phyloP scores from a whole-genome alignment of 768 basidiomycete species.

The Fistulinella prunicolor region DNA sequence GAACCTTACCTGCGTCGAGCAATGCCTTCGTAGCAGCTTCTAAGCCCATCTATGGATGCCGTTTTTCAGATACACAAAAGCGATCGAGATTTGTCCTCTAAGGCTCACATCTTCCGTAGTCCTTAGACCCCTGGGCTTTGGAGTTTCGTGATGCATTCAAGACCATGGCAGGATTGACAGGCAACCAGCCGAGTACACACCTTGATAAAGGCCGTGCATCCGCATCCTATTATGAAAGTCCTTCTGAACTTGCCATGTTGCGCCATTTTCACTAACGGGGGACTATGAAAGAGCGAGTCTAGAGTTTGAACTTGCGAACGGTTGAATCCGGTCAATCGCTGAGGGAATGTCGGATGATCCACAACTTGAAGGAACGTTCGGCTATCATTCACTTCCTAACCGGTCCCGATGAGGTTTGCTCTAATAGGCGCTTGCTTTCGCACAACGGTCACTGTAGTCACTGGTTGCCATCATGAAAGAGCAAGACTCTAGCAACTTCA shows the following conservation, averaged over 20 bases:
- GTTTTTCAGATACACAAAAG: background rate
- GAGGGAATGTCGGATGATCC: no score
- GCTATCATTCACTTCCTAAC: no score
- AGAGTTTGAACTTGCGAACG: no score
- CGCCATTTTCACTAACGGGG: constrained; percentile 1
- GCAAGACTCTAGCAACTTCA: no score
- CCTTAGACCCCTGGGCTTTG: constrained; percentile 62
- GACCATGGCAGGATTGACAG: no score
- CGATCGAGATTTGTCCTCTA: no score
- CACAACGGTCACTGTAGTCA: no score
- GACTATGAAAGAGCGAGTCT: background rate
- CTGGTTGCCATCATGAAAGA: no score
- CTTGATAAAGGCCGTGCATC: constrained; percentile 21
- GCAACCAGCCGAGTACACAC: background rate
- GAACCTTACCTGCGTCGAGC: constrained; percentile 66
- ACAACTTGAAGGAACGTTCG: no score
- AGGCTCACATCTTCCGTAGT: constrained; percentile 66
- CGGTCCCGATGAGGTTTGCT: no score
- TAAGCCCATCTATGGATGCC: constrained; percentile 63
- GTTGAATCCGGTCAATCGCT: no score
- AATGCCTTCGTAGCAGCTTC: constrained; percentile 87
- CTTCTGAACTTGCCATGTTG: constrained; percentile 5
- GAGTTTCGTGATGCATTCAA: constrained; percentile 1
- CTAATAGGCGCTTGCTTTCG: no score
- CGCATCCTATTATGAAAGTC: constrained; percentile 19